Percentiles rank a stretch among this genome's conserved stretches.
Conservation (phyloP, 371 early-diverging fungal species). For the Phascolomyces articulosus region DNA sequence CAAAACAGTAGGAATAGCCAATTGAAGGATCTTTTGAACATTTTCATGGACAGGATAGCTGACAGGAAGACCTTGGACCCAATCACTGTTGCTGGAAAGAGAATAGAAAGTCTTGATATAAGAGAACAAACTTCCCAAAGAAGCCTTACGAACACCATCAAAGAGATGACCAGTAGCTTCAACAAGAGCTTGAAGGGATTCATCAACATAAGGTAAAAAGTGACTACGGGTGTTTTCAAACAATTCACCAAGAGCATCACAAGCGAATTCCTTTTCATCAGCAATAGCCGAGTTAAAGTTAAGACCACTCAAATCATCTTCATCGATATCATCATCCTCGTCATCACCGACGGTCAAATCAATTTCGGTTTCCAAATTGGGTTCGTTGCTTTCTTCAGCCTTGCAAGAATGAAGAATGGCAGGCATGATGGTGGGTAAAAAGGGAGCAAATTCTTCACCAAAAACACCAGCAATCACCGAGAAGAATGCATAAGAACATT, state of each 20-base stretch:
- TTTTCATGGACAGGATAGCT: slow-evolving; percentile 70
- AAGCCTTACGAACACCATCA: slow-evolving; percentile 83
- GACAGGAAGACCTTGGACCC: slow-evolving; percentile 72
- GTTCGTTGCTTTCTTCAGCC: slow-evolving; percentile 64
- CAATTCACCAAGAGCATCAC: slow-evolving; percentile 81
- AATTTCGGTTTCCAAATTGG: slow-evolving; percentile 48
- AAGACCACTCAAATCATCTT: slow-evolving; percentile 14
- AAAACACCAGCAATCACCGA: slow-evolving; percentile 79
- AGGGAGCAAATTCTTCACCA: slow-evolving; percentile 77
- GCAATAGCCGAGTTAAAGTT: slow-evolving; percentile 77
- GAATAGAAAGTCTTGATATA: slow-evolving; percentile 74
- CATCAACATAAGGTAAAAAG: slow-evolving; percentile 84
- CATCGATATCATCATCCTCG: slow-evolving; percentile 23
- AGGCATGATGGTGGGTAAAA: slow-evolving; percentile 72
- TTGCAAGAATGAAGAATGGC: slow-evolving; percentile 77
- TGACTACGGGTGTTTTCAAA: slow-evolving; percentile 72
- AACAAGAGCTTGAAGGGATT: slow-evolving; percentile 61
- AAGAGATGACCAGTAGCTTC: slow-evolving; percentile 69
- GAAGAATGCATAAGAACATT: slow-evolving; percentile 85
- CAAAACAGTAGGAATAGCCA: slow-evolving; percentile 70
- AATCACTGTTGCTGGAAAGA: slow-evolving; percentile 62
- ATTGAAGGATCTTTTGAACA: slow-evolving; percentile 64
- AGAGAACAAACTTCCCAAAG: slow-evolving; percentile 65
- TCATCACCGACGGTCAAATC: slow-evolving; percentile 35
- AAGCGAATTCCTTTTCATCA: slow-evolving; percentile 90